Evolutionary conservation across 352 stramenopile genomes (phyloP), one percentile per base, ranked within the genome.

Genomic region (Phytophthora lateralis): DNA sequence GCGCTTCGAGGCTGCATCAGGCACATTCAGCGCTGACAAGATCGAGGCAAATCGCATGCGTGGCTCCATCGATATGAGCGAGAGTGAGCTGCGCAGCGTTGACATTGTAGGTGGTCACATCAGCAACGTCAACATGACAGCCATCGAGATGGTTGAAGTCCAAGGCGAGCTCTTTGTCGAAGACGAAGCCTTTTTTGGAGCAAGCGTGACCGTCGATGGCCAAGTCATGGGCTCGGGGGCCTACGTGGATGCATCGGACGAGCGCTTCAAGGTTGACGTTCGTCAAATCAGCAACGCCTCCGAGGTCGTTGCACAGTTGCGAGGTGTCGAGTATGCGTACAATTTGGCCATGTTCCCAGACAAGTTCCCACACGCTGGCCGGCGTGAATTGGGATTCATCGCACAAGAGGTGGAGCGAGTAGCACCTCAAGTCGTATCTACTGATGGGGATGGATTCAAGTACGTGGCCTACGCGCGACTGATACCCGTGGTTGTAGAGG

Each of bases 161-260:
- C 68, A 80, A 29, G 80, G 83, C 14, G 90, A 91, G 66, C 72
- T 97, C 24, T 91, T 93, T 56, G 87, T 97, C 34, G 74, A 90
- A 63, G 76, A 85, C 15, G 83, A 93, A 38, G 80, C 87, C 12
- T 96, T 88, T 64, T 84, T 97, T 26, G 89, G 90, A 17, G 80
- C 86, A 9, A 76, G 83, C 9, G 82, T 97, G 61, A 93, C 76
- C 6, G 89, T 97, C 12, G 82, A 90, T 55, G 91, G 91, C 6
- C 85, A 90, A 53, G 90, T 97, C 17, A 93, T 97, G 73, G 90
- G 89, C 29, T 96, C 88, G 2, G 91, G 91, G 6, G 89, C 91
- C 1, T 97, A 97, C 54, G 81, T 97, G 8, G 91, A 97, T 55
- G 79, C 91, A n/a, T 96, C 86, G 0, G 91, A 97, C 53, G 71